Base-by-base conservation (phyloP, 441 rosid genomes). In the Euphorbia neoarborescens region DNA sequence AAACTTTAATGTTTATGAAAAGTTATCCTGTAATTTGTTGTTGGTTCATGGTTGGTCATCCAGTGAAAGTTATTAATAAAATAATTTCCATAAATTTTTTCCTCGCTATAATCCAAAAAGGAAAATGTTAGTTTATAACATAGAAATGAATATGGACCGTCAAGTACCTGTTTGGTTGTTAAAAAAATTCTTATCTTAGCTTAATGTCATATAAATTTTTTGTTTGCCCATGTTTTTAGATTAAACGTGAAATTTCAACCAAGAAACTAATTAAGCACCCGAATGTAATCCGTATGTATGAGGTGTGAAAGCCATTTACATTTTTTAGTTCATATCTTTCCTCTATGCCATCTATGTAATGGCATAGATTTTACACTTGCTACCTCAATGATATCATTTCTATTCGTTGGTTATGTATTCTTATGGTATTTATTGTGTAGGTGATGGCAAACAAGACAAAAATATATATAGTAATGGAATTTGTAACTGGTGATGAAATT, bases 361-460 rank as follows among this genome's bases (percentile, higher is more conserved):
- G 46, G 51, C 50, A 30, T 56, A 27, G 58, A 54, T 35, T 13
- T 40, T 63, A 11, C 28, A 25, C 48, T 66, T 32, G n/a, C 30
- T 10, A 27, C 32, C 22, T 17, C 19, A 50, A 28, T 69, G 61
- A 64, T 62, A 12, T 24, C 62, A 65, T 66, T 71, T 65, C 42
- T 38, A 28, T 34, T 24, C 8, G 53, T 40, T 20, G 51, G n/a
- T 58, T 44, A 24, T 44, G 7, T 68, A 19, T 76, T 73, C 19
- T 27, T 5, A 62, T 62, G 66, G 62, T 71, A 8, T 70, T 79
- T 8, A 58, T 87, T 42, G 50, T 82, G 77, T 30, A 92, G 99
- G 99, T 94, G 74, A 94, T 94, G 99, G 99, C 99, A 9, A 94
- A 98, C 85, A 94, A 94, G 85, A 85, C 92, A 10, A 92, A 89